These are phyloP conservation scores for Hirschioporus abietinus DNA, from an alignment of 768 basidiomycete species.

Conservation along the genomic window DNA sequence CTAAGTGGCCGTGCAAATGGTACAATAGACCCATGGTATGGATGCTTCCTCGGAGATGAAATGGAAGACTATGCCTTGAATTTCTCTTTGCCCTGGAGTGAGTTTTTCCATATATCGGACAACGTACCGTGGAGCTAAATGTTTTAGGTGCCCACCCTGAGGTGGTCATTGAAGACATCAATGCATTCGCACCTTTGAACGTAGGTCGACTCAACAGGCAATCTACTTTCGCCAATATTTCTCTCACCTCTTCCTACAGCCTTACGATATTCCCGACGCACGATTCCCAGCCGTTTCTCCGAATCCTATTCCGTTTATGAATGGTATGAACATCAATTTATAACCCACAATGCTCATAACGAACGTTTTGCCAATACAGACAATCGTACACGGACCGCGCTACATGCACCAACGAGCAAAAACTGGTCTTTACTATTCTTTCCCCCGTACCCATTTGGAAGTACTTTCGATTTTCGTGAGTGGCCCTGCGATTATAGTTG, in stretches of 20 bases:
- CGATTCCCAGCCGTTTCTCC: constrained; percentile 36
- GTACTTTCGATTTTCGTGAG: constrained; percentile 14
- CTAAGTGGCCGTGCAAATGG: constrained; percentile 44
- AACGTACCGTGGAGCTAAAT: background rate
- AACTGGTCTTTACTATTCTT: constrained; percentile 30
- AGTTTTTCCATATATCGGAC: constrained; percentile 10
- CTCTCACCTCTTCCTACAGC: constrained; percentile 20
- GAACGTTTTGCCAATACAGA: constrained; percentile 31
- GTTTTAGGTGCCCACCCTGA: background rate
- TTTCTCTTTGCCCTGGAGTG: constrained; percentile 58
- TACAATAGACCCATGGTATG: constrained; percentile 35
- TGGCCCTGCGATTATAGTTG: background rate
- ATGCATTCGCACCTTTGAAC: constrained; percentile 9
- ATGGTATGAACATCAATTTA: constrained; percentile 35
- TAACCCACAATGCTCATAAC: background rate
- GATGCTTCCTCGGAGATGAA: constrained; percentile 59
- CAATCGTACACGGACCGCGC: constrained; percentile 46
- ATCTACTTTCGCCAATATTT: background rate
- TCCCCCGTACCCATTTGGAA: constrained; percentile 28
- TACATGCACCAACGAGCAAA: constrained; percentile 64
- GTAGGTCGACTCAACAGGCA: constrained; percentile 4
- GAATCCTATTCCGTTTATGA: constrained; percentile 55
- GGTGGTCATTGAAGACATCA: constrained; percentile 13
- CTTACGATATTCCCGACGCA: constrained; percentile 42
- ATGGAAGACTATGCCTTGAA: constrained; percentile 70